Conservation (phyloP, 352 stramenopile genomes). For the Pythium utonaiense region DNA sequence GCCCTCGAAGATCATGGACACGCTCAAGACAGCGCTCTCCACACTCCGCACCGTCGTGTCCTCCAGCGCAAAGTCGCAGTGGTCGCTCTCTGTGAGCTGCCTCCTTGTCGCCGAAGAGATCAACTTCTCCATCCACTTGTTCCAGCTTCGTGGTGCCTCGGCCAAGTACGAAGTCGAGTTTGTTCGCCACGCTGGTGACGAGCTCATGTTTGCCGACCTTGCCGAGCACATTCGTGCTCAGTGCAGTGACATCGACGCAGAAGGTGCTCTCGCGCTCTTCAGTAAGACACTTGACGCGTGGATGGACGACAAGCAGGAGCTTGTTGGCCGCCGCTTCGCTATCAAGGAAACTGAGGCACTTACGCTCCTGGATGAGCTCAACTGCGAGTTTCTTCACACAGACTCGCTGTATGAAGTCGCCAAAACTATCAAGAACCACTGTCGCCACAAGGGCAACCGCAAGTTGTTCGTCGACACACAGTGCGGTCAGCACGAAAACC, state of each 20-base stretch:
- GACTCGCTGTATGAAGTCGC: slow-evolving; percentile 64
- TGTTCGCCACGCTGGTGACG: slow-evolving; percentile 38
- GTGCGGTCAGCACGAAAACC: slow-evolving; percentile 27
- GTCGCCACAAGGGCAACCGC: slow-evolving; percentile 68
- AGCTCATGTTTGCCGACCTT: slow-evolving; percentile 54
- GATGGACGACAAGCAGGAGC: slow-evolving; percentile 51
- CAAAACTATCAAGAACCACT: slow-evolving; percentile 66
- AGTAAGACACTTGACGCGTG: slow-evolving; percentile 44
- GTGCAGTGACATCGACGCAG: slow-evolving; percentile 55
- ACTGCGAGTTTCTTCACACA: slow-evolving; percentile 44
- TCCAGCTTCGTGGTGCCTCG: slow-evolving; percentile 26
- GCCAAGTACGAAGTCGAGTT: slow-evolving; percentile 61
- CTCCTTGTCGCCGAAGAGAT: slow-evolving; percentile 69
- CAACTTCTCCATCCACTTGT: slow-evolving; percentile 49
- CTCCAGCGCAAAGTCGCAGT: slow-evolving; percentile 29
- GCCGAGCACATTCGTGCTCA: slow-evolving; percentile 46
- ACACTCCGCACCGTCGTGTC: slow-evolving; percentile 42
- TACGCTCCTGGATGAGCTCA: slow-evolving; percentile 55
- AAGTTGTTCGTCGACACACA: slow-evolving; percentile 44
- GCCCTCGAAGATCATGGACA: slow-evolving; percentile 50
- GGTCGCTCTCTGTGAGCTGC: slow-evolving; percentile 46
- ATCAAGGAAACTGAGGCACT: slow-evolving; percentile 48
- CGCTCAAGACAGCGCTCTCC: slow-evolving; percentile 30
- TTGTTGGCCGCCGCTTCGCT: slow-evolving; percentile 45
- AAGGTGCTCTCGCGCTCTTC: slow-evolving; percentile 50